These are phyloP conservation scores for Capsicum pubescens DNA, from an alignment of 257 asterid species.

Conservation along the genomic window DNA sequence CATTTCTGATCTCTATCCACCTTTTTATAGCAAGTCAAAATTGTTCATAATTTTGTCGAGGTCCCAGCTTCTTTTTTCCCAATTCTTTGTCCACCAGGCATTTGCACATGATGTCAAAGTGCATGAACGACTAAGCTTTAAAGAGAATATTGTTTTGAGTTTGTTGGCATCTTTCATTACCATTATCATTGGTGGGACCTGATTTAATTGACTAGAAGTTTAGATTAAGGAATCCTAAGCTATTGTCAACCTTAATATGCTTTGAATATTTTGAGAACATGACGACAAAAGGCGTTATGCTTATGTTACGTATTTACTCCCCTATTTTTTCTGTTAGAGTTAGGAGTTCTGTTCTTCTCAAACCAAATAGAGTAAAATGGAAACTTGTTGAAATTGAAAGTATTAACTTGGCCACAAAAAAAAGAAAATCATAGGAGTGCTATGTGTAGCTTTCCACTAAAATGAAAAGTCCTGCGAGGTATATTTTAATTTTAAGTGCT, in stretches of 20 bases:
- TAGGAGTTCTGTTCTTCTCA: not conserved
- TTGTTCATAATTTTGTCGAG: constrained; percentile 10
- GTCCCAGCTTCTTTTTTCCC: not conserved
- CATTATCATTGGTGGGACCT: constrained; percentile 23
- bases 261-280: not conserved
- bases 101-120: not conserved
- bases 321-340: not conserved
- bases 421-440: too few species aligned
- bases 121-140: not conserved
- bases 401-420: too few species aligned
- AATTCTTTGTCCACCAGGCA: not conserved
- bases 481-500: not conserved
- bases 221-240: not conserved
- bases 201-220: not conserved
- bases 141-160: not conserved
- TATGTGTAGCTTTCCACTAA: too few species aligned
- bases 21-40: constrained; percentile 21
- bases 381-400: too few species aligned
- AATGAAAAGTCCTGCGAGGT: too few species aligned
- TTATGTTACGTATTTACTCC: not conserved
- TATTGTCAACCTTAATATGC: constrained; percentile 1
- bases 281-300: not conserved
- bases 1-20: not conserved
- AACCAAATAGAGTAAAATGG: too few species aligned
- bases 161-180: constrained; percentile 16